A percentile compares a stretch with the other conserved stretches of the same genome.
Evolutionary conservation across 768 basidiomycete species (phyloP).

Genomic region (Boletus rubescentipes): DNA sequence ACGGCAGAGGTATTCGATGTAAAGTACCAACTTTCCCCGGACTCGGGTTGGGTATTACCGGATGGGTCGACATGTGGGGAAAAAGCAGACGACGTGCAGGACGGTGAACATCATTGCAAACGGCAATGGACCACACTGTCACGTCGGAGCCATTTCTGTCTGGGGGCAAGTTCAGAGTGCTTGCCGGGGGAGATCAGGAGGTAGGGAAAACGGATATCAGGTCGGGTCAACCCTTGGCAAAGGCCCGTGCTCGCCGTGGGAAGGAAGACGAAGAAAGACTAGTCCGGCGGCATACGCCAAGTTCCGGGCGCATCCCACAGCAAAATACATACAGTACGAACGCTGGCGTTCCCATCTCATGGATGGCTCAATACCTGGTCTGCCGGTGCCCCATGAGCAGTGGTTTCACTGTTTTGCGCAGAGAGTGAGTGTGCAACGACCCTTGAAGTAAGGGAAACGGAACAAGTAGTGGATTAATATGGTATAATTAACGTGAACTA

Average conservation of each 20-base stretch:
- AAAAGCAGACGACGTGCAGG: not conserved
- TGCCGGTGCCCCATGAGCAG: too few species aligned
- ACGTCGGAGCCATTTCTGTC: constrained; percentile 1
- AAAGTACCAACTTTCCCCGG: not conserved
- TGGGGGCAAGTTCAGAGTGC: not conserved
- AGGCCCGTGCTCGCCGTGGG: constrained; percentile 16
- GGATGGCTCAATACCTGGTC: not conserved
- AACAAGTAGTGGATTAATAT: constrained; percentile 29
- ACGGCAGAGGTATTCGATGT: constrained; percentile 3
- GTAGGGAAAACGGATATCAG: not conserved
- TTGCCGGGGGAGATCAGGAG: constrained; percentile 7
- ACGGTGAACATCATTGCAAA: not conserved
- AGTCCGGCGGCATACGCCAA: not conserved
- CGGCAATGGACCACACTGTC: not conserved
- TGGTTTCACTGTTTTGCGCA: too few species aligned
- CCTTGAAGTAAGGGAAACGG: not conserved
- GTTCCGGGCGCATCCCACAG: constrained; percentile 14
- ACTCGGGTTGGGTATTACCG: constrained; percentile 1
- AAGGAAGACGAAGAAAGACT: not conserved
- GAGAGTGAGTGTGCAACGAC: too few species aligned
- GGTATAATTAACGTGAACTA: constrained; percentile 35
- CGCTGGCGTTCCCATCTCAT: constrained; percentile 11
- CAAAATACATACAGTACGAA: not conserved
- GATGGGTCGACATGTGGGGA: constrained; percentile 2
- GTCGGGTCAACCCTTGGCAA: not conserved